phyloP scores from a whole-genome alignment of 2,329 filamentous ascomycete genomes.

The Aspergillus fumigatus region DNA sequence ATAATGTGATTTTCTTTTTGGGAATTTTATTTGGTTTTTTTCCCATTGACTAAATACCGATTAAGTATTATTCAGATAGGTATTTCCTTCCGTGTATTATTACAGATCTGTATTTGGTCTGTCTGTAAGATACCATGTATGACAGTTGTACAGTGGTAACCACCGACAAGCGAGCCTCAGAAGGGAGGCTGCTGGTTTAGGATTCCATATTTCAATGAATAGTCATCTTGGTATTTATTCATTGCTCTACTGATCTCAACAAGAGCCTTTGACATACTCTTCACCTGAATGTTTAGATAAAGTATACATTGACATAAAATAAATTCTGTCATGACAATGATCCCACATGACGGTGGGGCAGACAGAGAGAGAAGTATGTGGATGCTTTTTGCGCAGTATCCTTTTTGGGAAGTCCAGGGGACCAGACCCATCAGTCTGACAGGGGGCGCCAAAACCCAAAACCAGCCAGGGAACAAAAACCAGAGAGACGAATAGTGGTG shows the following conservation, averaged over 20 bases:
- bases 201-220: too few relatives aligned
- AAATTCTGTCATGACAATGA: not conserved
- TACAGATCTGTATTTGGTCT: not conserved
- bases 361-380: not conserved
- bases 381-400: slow-evolving; percentile 10
- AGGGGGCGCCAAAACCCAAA: slow-evolving; percentile 1
- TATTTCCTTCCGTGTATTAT: not conserved
- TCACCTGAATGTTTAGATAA: not conserved
- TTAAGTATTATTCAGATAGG: not conserved
- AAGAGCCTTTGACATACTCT: too few relatives aligned
- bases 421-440: slow-evolving; percentile 11
- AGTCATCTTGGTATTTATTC: too few relatives aligned
- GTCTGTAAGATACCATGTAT: not conserved
- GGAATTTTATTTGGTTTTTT: slow-evolving; percentile 5
- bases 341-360: not conserved
- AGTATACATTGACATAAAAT: not conserved
- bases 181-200: not conserved
- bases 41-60: too few relatives aligned
- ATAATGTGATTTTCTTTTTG: slow-evolving; percentile 10
- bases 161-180: not conserved
- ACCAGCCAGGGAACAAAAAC: slow-evolving; percentile 8
- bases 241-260: too few relatives aligned
- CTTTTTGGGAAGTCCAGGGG: slow-evolving; percentile 11
- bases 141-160: not conserved
- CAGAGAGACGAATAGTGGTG: too few relatives aligned